A percentile compares a stretch with the other conserved stretches of the same genome.
Conservation (phyloP, 2,329 filamentous ascomycete species). For the Cordyceps tenuipes region DNA sequence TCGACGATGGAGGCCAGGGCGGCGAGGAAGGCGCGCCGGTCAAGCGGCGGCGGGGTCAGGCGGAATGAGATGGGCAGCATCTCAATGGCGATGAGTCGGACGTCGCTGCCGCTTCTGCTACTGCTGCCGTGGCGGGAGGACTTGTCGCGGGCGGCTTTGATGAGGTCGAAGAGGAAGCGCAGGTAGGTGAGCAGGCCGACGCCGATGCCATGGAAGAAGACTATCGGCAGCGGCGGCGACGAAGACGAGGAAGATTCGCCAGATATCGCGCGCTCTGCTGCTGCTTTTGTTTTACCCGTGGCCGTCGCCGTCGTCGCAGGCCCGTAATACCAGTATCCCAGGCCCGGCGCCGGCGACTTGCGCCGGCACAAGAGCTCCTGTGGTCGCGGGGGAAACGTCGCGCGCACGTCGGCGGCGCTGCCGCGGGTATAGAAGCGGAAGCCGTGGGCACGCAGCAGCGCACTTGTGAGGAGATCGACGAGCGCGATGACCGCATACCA, state of each 20-base stretch:
- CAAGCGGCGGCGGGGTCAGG: conserved; percentile 45
- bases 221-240: conserved; percentile 40
- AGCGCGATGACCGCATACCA: conserved; percentile 54
- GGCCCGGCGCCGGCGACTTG: conserved; percentile 37
- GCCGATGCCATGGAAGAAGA: conserved; percentile 66
- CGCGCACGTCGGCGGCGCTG: conserved; percentile 18
- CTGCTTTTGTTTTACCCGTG: not conserved
- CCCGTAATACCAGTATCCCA: conserved; percentile 53
- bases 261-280: too few relatives aligned
- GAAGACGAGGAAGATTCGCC: not conserved
- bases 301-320: not conserved
- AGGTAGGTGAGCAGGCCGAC: conserved; percentile 58
- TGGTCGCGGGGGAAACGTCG: conserved; percentile 51
- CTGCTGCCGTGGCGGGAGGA: conserved; percentile 24
- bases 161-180: conserved; percentile 46
- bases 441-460: conserved; percentile 36
- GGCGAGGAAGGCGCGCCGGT: conserved; percentile 42
- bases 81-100: conserved; percentile 59
- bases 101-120: conserved; percentile 8
- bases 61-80: conserved; percentile 58
- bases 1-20: conserved; percentile 51
- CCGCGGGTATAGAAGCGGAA: conserved; percentile 45
- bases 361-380: conserved; percentile 37
- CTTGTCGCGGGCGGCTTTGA: conserved; percentile 20
- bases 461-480: conserved; percentile 43